Percentiles rank a stretch among this genome's conserved stretches.
Conservation (phyloP, 352 stramenopile species). For the Phytopythium sindhum region DNA sequence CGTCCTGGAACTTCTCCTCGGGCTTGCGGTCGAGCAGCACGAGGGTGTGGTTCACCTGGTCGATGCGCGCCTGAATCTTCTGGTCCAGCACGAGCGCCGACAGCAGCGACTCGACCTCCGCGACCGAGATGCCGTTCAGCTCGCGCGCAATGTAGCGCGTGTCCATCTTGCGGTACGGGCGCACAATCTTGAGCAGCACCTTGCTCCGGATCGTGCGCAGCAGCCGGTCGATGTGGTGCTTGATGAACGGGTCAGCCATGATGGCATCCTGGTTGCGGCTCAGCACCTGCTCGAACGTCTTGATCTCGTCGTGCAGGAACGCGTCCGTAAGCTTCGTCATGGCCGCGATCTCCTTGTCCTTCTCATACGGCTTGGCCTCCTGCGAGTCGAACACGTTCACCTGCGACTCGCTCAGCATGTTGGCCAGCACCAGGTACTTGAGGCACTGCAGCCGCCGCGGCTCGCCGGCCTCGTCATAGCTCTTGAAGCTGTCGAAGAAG, state of each 20-base stretch:
- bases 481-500: constrained; percentile 96
- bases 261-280: constrained; percentile 82
- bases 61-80: constrained; percentile 90
- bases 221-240: constrained; percentile 93
- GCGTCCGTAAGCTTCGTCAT: constrained; percentile 96
- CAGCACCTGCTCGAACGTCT: constrained; percentile 92
- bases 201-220: constrained; percentile 94
- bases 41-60: constrained; percentile 85
- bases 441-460: constrained; percentile 88
- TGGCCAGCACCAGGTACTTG: constrained; percentile 94
- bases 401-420: constrained; percentile 93
- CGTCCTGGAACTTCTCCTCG: constrained; percentile 69
- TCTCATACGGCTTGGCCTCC: constrained; percentile 90
- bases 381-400: constrained; percentile 96
- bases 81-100: constrained; percentile 92
- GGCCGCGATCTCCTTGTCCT: constrained; percentile 93
- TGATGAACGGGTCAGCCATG: constrained; percentile 95
- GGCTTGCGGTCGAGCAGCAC: constrained; percentile 65
- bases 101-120: constrained; percentile 91
- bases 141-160: constrained; percentile 89
- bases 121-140: constrained; percentile 89
- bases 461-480: constrained; percentile 95
- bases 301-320: constrained; percentile 95
- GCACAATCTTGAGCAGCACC: constrained; percentile 93
- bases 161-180: constrained; percentile 92